Evolutionary conservation across 1,284 basidiomycete species (phyloP), one percentile per base, ranked within the genome.

Genomic region (Porodaedalea pini): DNA sequence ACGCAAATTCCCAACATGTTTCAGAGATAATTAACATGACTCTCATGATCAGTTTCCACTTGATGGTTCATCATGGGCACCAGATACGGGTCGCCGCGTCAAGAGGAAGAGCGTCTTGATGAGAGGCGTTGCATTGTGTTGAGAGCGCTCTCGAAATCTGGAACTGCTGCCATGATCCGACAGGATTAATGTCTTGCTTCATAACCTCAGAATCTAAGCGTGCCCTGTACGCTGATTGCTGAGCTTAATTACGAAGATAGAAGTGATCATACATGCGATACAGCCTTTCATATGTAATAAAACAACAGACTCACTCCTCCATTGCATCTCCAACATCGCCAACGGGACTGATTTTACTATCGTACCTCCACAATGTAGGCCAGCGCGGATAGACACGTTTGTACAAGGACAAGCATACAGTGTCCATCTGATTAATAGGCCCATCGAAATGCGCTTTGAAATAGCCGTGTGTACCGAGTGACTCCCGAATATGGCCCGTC

Each of bases 371-470:
- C 51, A 78, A 58, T 63, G 76, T 75, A 37, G 83, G 76, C 88
- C 92, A 95, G 68, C 87, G 89, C 2, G 94, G 94, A 71, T 85
- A 96, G 56, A 94, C 86, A 47, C 94, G 80, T 72, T 96, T 97
- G 74, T 95, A 96, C 59, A 97, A 67, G 47, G 85, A 83, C 90
- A 96, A 88, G 68, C 92, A 94, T 49, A 95, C 80, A 4, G 92
- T 94, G 65, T 96, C 94, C 94, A 98, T 97, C 75, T 98, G 95
- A 67, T 83, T 90, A 65, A 99, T 86, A 6, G 91, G 91, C 1
- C 92, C 93, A 68, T 98, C 96, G 71, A 99, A 99, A 69, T 94
- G 85, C 8, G 94, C 94, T 75, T 99, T 99, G 80, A 93, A 95
- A 74, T 98, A 98, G 10, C 96, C 97, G 67, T 99, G 96, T 23